Base-by-base conservation (phyloP, 768 basidiomycete species). In the Lactarius pseudohatsudake region DNA sequence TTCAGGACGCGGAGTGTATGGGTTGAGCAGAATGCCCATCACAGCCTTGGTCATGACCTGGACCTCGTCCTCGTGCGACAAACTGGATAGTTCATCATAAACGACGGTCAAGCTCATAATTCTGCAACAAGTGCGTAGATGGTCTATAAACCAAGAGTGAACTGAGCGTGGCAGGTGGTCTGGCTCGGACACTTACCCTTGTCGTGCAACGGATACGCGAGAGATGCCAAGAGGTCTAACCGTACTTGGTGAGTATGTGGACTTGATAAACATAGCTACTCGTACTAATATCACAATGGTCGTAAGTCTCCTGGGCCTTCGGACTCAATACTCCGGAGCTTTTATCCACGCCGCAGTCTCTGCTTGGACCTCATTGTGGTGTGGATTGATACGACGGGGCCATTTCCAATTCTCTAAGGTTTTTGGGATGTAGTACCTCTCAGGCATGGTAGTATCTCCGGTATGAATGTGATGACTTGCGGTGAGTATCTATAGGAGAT, bases 261-360 rank as follows among this genome's bases (percentile, higher is more conserved):
- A 9, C 50, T 4, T 26, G n/a, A 11, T 32, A 26, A 50, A 30
- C 13, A 20, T 9, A 10, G 34, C 34, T 4, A 2, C 13, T 61
- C 69, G 43, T 60, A 72, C 71, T 64, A 38, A 71, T 64, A 47
- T 71, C 61, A 41, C 71, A 72, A 1, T 16, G 26, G 10, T 66
- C 55, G 34, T 65, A 66, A 26, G 65, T 61, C 3, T 41, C 20
- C 41, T 59, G 64, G 16, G 63, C 55, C 28, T 56, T 54, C 8
- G 59, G 45, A 11, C 54, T 47, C 22, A 72, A 67, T 16, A 62
- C 67, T 6, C 50, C 20, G 60, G 71, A 69, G 32, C 61, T 32
- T 7, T 58, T 3, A 64, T 54, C 71, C 71, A 72, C 3, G 30
- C 50, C 4, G 28, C n/a, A 11, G 66, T 60, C 36, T 54, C 64